Evolutionary conservation across 305 asterid species (phyloP).

Genomic region (Fraxinus dipetala): DNA sequence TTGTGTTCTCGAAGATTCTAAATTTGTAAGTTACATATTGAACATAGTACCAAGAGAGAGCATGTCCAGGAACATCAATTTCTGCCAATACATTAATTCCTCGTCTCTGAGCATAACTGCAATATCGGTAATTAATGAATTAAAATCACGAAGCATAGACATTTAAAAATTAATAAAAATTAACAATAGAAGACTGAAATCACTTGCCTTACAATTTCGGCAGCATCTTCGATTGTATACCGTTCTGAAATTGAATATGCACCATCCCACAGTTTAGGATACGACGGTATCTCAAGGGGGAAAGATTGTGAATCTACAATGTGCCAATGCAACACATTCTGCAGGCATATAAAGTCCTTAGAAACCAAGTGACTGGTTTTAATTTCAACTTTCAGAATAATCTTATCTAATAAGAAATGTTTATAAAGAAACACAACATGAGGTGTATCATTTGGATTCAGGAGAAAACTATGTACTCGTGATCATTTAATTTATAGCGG

Average conservation of each 20-base stretch:
- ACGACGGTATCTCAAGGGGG: conserved; percentile 89
- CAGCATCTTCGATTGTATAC: conserved; percentile 72
- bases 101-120: conserved; percentile 75
- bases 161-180: background rate
- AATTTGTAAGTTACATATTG: background rate
- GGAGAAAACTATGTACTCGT: background rate
- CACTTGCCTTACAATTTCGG: conserved; percentile 80
- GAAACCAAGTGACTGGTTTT: background rate
- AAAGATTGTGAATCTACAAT: conserved; percentile 94
- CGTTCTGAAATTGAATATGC: conserved; percentile 69
- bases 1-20: background rate
- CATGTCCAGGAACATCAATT: conserved; percentile 93
- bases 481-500: background rate
- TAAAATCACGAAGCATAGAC: background rate
- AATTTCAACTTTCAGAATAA: background rate
- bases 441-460: background rate
- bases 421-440: background rate
- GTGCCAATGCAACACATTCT: conserved; percentile 99
- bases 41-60: conserved; percentile 68
- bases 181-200: conserved; percentile 9
- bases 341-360: conserved; percentile 14
- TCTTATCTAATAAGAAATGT: background rate
- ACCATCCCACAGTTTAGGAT: conserved; percentile 85
- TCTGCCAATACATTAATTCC: conserved; percentile 94
- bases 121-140: conserved; percentile 11